Base-by-base conservation (phyloP, 805 yeast species). In the Wickerhamomyces kurtzmanii region DNA sequence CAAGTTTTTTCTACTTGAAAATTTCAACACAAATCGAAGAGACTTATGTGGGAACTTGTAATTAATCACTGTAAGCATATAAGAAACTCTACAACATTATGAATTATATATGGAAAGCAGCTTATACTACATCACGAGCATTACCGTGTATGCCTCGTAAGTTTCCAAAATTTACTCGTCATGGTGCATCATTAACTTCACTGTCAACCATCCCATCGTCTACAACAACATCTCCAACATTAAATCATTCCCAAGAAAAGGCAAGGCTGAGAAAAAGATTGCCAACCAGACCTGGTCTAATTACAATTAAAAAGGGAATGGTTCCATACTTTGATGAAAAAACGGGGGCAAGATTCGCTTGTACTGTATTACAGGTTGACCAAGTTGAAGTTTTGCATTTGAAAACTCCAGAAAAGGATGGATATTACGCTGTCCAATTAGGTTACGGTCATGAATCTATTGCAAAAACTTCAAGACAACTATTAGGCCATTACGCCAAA, bases 301-400 rank as follows among this genome's bases (percentile, higher is more conserved):
- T 89, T 17, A 94, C 93, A 1, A 60, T 74, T 38, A 91, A 91
- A 51, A 64, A 79, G 33, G 97, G 96, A 12, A 89, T 89, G 96
- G 75, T 86, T 28, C 74, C 91, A 11, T 82, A 74, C 69, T 89
- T 69, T 47, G 76, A 77, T 36, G 67, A 68, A 17, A 55, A 57
- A 20, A 65, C 65, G 10, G 97, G 96, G 16, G 63, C 61, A 29
- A 75, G 75, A 37, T 53, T 66, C 30, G 87, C 94, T 3, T 91
- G 93, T 27, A 91, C 98, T 4, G 81, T 91, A 7, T 60, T 91
- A 22, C 93, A 86, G 49, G 69, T 91, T 34, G 81, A 86, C 51
- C 73, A 87, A 31, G 83, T 84, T 37, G 97, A 91, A 59, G 97
- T 91, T 12, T 56, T 79, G 12, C 67, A 69, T 47, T 73, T 71